Conservation (phyloP, 2,329 filamentous ascomycete genomes). For the Xylaria sp. region DNA sequence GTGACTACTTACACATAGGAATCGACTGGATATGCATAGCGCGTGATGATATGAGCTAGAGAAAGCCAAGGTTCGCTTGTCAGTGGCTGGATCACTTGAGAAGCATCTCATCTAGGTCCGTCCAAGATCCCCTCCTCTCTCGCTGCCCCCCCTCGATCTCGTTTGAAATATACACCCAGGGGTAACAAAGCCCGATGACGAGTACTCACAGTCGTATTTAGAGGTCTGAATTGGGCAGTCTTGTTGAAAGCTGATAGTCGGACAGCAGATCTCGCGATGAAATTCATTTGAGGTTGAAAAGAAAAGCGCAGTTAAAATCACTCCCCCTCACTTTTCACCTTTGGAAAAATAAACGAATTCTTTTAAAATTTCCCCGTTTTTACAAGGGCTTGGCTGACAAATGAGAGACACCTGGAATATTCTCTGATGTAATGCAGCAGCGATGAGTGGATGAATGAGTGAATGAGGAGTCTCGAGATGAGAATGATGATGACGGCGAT, state of each 20-base stretch:
- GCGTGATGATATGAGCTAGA: conserved; percentile 36
- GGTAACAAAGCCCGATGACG: background rate
- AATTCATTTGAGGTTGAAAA: conserved; percentile 37
- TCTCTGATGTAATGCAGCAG: conserved; percentile 5
- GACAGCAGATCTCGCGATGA: conserved; percentile 33
- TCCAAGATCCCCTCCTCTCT: background rate
- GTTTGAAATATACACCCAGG: background rate
- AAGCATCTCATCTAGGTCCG: background rate
- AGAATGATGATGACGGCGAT: too few species aligned
- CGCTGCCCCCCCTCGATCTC: background rate
- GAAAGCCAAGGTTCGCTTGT: conserved; percentile 5
- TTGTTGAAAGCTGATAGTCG: conserved; percentile 32
- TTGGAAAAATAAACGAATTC: too few species aligned
- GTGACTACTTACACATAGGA: conserved; percentile 68
- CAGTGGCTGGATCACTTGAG: conserved; percentile 3
- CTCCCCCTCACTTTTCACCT: too few species aligned
- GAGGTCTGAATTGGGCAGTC: conserved; percentile 28
- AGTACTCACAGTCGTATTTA: conserved; percentile 30
- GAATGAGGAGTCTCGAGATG: conserved; percentile 15
- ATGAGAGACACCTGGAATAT: conserved; percentile 12
- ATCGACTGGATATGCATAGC: conserved; percentile 83
- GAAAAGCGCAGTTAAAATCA: background rate
- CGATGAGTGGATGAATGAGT: background rate
- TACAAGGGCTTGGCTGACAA: conserved; percentile 22
- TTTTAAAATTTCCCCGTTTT: background rate